Base-by-base conservation (phyloP, 257 asterid genomes). In the Rehmannia glutinosa region DNA sequence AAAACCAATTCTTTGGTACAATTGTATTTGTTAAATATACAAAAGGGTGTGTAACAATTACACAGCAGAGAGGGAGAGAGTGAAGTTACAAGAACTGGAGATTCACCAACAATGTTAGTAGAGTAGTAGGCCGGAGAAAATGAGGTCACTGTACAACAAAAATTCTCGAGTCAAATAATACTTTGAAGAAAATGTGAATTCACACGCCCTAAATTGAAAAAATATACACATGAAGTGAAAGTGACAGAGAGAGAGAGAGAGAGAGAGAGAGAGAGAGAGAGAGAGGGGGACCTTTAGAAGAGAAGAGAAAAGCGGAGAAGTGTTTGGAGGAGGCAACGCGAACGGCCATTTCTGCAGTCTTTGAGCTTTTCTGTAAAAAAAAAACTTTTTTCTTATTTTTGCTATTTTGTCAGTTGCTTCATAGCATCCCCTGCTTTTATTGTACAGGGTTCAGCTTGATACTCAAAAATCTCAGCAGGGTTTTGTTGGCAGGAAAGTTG, bases 71-170 rank as follows among this genome's bases (percentile, higher is more conserved):
- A 39, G 25, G 59, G 24, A 47, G 73, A 19, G 47, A 36, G 32
- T 58, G 65, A 38, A 45, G 69, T 75, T 81, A 91, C 97, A 35
- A 87, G 84, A 74, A 94, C 63, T 54, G 93, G 97, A 53, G 76
- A 75, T 71, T 87, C 93, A 13, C 90, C 87, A 46, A 84, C 86
- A 66, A 85, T 74, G 68, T 70, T 84, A 6, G 97, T 82, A 15
- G 93, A 91, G 72, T 74, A 91, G 68, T 75, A 78, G 41, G 86
- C 84, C 33, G 86, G 72, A 64, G 78, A 70, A 72, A 64, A 69
- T 61, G 93, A 79, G 35, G 24, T 70, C 70, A 80, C 96, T 90
- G 87, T 56, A 70, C 62, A 73, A 76, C 59, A 39, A 70, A 51
- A 64, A 28, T 0, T 30, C 11, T 16, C 8, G 43, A 15, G 75